These are phyloP conservation scores for Gnomoniopsis smithogilvyi DNA, from an alignment of 2,329 filamentous ascomycete species.

Conservation along the genomic window DNA sequence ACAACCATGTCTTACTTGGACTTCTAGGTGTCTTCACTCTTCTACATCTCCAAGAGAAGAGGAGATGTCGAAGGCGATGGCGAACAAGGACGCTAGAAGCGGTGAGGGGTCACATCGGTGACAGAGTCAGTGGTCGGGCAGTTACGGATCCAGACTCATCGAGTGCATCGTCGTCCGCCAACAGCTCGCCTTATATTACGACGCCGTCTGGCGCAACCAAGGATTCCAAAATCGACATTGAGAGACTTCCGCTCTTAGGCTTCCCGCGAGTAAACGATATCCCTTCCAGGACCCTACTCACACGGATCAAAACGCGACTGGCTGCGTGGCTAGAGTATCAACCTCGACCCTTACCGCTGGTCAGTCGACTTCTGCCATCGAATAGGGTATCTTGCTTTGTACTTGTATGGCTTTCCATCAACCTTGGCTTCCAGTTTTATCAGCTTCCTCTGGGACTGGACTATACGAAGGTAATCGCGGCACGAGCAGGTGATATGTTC, in stretches of 20 bases:
- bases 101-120: not conserved
- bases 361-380: constrained; percentile 54
- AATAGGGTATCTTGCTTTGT: constrained; percentile 54
- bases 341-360: constrained; percentile 51
- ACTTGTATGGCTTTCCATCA: constrained; percentile 48
- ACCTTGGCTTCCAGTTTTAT: constrained; percentile 57
- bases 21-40: constrained; percentile 27
- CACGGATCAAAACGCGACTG: not conserved
- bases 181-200: constrained; percentile 27
- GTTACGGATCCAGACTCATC: not conserved
- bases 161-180: constrained; percentile 29
- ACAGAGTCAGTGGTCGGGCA: not conserved
- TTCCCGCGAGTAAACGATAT: not conserved
- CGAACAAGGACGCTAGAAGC: not conserved
- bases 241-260: constrained; percentile 32
- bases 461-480: constrained; percentile 55
- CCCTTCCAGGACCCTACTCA: not conserved
- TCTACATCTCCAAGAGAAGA: constrained; percentile 24
- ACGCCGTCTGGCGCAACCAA: constrained; percentile 25
- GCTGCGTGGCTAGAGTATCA: constrained; percentile 49
- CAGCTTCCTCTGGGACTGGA: constrained; percentile 42
- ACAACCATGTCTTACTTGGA: constrained; percentile 31
- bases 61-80: constrained; percentile 24
- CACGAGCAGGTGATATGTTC: constrained; percentile 53
- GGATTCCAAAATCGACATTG: constrained; percentile 27